Base-by-base conservation (phyloP, 164 flowering plant species). In the Litsea cubeba region DNA sequence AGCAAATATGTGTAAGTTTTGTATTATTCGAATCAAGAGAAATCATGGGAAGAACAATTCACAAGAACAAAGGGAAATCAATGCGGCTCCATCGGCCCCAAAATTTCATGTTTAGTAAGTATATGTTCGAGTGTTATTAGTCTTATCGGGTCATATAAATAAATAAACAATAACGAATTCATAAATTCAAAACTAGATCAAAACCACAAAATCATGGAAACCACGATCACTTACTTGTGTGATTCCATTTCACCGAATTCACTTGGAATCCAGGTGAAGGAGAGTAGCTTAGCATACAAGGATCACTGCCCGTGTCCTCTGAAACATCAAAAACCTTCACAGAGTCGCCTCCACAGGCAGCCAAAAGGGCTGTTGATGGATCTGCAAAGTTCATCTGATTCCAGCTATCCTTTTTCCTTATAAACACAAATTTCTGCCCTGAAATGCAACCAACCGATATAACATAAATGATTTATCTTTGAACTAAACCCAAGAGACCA, bases 191-290 rank as follows among this genome's bases (percentile, higher is more conserved):
- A 20, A 54, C 58, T 51, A 51, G 14, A 51, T 51, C 26, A 12
- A 50, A 50, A n/a, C 49, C 10, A 15, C 22, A 62, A 65, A 70
- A 54, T 71, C 32, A 17, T 17, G 28, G 12, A 58, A 28, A 65
- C 17, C 17, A 7, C 12, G n/a, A 62, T 69, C 12, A 73, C 88
- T 84, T 74, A 96, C 99, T 96, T 69, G 98, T 95, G 86, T 95
- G 99, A 68, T 95, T 95, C 99, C 98, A 95, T 84, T 89, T 95
- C 79, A 92, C 89, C 1, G 97, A 92, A 83, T 96, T 89, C 51
- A 96, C 89, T 12, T 79, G 84, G 58, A 51, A 87, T 28, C 90
- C 93, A 1, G 95, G 92, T n/a, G 97, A 89, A 11, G 99, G 99
- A 1, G 92, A 40, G 83, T 92, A 88, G 73, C 81, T 87, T 72